Percentiles rank a stretch among this genome's conserved stretches.
Conservation (phyloP, 225 moss, liverwort and hornwort genomes). For the Pleurozium schreberi region DNA sequence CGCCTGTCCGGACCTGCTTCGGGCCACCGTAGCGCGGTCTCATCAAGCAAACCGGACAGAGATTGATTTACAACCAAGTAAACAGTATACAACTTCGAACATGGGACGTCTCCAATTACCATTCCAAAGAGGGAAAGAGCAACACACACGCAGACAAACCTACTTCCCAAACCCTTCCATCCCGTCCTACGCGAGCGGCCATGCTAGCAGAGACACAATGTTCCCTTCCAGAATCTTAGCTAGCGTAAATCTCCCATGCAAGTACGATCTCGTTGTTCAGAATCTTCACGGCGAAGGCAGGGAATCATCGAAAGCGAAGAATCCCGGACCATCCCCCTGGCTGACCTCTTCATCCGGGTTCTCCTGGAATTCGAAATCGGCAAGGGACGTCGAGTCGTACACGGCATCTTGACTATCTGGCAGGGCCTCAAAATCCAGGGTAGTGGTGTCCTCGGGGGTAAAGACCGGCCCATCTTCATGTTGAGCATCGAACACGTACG, state of each 20-base stretch:
- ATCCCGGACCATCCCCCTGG: not conserved
- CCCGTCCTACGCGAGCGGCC: not conserved
- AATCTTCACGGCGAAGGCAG: not conserved
- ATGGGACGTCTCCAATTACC: not conserved
- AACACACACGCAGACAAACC: not conserved
- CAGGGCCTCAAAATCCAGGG: not conserved
- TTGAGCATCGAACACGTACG: not conserved
- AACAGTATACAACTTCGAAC: not conserved
- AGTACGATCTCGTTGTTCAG: not conserved
- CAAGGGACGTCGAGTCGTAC: not conserved
- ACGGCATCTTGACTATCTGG: not conserved
- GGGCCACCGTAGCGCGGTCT: slow-evolving; percentile 28
- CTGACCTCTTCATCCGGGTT: not conserved
- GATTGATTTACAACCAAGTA: not conserved
- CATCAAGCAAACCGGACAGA: slow-evolving; percentile 2
- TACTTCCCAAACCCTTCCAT: not conserved
- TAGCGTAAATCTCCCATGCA: not conserved
- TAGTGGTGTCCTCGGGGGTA: not conserved
- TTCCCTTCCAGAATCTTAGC: not conserved
- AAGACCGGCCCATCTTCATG: not conserved
- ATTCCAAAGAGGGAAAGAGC: not conserved
- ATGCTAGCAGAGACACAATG: not conserved
- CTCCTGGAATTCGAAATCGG: not conserved
- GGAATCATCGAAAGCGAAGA: not conserved
- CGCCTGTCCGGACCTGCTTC: not conserved